Conservation (phyloP, 495 filamentous ascomycete genomes). For the Penicillium arizonense region DNA sequence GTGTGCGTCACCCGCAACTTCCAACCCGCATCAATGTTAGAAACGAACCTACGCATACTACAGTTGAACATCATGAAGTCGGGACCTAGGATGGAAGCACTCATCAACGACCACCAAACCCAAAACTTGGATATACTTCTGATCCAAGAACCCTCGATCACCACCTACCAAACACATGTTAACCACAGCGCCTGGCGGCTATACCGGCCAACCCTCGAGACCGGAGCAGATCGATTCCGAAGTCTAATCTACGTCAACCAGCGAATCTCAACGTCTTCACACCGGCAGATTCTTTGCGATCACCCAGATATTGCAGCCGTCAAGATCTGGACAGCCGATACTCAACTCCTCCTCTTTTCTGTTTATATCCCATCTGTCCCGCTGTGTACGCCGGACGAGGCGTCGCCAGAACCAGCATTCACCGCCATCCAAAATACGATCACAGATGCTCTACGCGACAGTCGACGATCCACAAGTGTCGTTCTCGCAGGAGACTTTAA, state of each 20-base stretch:
- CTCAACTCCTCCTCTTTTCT: constrained; percentile 21
- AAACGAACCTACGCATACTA: constrained; percentile 25
- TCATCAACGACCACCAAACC: constrained; percentile 28
- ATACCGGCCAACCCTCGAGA: constrained; percentile 17
- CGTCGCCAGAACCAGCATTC: constrained; percentile 6
- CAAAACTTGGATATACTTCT: constrained; percentile 25
- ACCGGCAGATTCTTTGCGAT: constrained; percentile 24
- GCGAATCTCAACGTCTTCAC: constrained; percentile 22
- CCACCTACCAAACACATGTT: constrained; percentile 20
- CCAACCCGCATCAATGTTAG: constrained; percentile 12
- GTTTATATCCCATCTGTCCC: constrained; percentile 18
- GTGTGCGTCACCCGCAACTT: constrained; percentile 7
- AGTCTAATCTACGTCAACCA: constrained; percentile 28
- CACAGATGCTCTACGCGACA: neutral
- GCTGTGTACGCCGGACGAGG: constrained; percentile 1
- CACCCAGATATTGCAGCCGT: constrained; percentile 23
- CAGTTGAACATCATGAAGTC: constrained; percentile 31
- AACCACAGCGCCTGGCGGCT: constrained; percentile 29
- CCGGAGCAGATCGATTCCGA: constrained; percentile 8
- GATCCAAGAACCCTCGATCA: constrained; percentile 27
- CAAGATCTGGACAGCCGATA: constrained; percentile 24
- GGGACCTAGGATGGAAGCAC: constrained; percentile 24
- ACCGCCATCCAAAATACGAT: constrained; percentile 20
- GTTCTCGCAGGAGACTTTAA: constrained; percentile 27
- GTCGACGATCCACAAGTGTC: constrained; percentile 6